phyloP scores from a whole-genome alignment of 257 asterid species.

The Solanum sejunctum region DNA sequence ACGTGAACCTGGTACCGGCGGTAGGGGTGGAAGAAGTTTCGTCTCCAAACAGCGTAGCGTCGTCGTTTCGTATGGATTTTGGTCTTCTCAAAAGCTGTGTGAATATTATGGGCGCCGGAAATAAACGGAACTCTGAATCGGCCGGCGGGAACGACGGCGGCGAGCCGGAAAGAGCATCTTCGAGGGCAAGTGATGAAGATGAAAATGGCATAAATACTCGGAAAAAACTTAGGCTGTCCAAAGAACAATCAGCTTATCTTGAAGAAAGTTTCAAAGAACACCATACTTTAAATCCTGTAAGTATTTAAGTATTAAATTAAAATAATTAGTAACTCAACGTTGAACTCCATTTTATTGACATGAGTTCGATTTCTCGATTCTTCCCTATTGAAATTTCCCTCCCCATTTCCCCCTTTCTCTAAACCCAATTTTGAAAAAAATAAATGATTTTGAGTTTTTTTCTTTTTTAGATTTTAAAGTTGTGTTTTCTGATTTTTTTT shows the following conservation, averaged over 20 bases:
- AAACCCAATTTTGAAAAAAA: neutral
- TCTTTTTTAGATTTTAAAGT: neutral
- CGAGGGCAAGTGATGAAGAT: conserved; percentile 60
- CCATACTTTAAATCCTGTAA: conserved; percentile 73
- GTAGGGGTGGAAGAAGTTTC: conserved; percentile 41
- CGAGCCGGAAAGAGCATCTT: conserved; percentile 34
- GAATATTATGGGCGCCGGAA: neutral
- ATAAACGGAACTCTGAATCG: neutral
- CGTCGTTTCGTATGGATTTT: conserved; percentile 40
- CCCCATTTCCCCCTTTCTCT: too few relatives aligned
- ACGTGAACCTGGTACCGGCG: conserved; percentile 33
- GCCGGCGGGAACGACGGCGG: conserved; percentile 30
- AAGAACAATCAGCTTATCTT: conserved; percentile 76
- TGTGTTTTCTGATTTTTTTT: neutral
- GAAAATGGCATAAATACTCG: conserved; percentile 48
- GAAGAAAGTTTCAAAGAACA: conserved; percentile 82
- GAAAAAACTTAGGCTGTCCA: conserved; percentile 64
- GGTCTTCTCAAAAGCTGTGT: conserved; percentile 17
- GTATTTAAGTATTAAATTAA: neutral
- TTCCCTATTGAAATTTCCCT: too few relatives aligned
- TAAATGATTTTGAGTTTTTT: too few relatives aligned
- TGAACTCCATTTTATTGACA: too few relatives aligned
- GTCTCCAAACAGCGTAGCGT: conserved; percentile 53
- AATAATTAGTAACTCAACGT: too few relatives aligned
- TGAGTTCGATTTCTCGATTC: too few relatives aligned